A percentile compares a stretch with the other conserved stretches of the same genome.
These are phyloP conservation scores for Annulohypoxylon maeteangense DNA, from an alignment of 495 filamentous ascomycete species.

Conservation along the genomic window DNA sequence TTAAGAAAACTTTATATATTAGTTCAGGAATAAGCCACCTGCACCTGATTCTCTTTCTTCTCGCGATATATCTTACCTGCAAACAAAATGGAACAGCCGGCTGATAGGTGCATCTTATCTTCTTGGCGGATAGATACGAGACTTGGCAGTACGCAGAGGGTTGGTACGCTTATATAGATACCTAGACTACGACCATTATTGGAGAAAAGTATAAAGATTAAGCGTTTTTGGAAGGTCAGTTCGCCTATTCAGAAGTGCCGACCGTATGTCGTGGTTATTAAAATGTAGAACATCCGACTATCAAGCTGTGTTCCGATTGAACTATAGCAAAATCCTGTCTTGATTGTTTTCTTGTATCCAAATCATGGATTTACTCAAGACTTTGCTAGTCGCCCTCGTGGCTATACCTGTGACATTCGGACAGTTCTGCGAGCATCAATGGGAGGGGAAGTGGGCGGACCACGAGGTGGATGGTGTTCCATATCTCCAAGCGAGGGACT, in stretches of 20 bases:
- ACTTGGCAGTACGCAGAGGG: constrained; percentile 24
- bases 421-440: constrained; percentile 45
- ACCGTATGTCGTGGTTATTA: background rate
- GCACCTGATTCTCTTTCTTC: too few species aligned
- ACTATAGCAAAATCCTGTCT: background rate
- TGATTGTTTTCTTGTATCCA: background rate
- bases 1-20: too few species aligned
- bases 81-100: background rate
- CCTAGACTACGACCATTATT: constrained; percentile 16
- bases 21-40: too few species aligned
- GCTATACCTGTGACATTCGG: constrained; percentile 9
- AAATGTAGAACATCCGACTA: background rate
- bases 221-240: constrained; percentile 30
- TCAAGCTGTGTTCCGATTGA: background rate
- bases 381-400: constrained; percentile 19
- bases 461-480: constrained; percentile 28
- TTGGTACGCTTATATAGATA: background rate
- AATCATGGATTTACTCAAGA: constrained; percentile 27
- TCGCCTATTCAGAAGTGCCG: background rate
- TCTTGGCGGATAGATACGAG: constrained; percentile 32
- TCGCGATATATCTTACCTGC: background rate
- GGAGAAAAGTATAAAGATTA: constrained; percentile 14
- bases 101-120: constrained; percentile 1
- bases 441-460: constrained; percentile 39
- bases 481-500: constrained; percentile 25